These are phyloP conservation scores for Chaetomium sp. DNA, from an alignment of 2,329 filamentous ascomycete species.

Conservation along the genomic window DNA sequence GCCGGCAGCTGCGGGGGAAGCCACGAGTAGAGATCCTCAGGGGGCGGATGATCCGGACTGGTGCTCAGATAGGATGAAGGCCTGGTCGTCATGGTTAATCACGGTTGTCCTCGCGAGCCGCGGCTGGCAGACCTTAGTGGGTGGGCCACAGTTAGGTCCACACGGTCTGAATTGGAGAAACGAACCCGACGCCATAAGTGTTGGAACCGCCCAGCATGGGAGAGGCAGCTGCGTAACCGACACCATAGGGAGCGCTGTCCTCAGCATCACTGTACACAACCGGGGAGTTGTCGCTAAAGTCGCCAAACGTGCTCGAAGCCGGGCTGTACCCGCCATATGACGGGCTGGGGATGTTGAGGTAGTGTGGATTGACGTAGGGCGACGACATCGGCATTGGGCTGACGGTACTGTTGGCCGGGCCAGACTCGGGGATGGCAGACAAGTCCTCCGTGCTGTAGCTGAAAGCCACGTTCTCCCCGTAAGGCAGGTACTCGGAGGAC, in stretches of 20 bases:
- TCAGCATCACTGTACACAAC: slow-evolving; percentile 57
- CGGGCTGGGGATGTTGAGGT: slow-evolving; percentile 57
- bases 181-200: slow-evolving; percentile 53
- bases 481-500: slow-evolving; percentile 43
- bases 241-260: slow-evolving; percentile 46
- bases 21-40: slow-evolving; percentile 35
- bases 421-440: slow-evolving; percentile 46
- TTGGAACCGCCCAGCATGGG: slow-evolving; percentile 40
- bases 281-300: slow-evolving; percentile 37
- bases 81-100: slow-evolving; percentile 52
- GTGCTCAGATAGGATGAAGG: slow-evolving; percentile 35
- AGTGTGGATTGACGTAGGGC: slow-evolving; percentile 48
- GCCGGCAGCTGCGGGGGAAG: slow-evolving; percentile 33
- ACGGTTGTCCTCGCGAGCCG: slow-evolving; percentile 36
- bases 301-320: slow-evolving; percentile 55
- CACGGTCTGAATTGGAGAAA: slow-evolving; percentile 56
- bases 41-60: slow-evolving; percentile 39
- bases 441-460: slow-evolving; percentile 60
- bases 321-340: slow-evolving; percentile 56
- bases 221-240: slow-evolving; percentile 40
- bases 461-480: slow-evolving; percentile 50
- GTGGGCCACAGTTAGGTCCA: slow-evolving; percentile 44
- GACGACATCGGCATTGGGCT: slow-evolving; percentile 53
- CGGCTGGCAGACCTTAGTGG: slow-evolving; percentile 36
- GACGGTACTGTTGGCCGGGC: slow-evolving; percentile 38